phyloP scores from a whole-genome alignment of 192 early-diverging fungal species.

The Coemansia sp. region DNA sequence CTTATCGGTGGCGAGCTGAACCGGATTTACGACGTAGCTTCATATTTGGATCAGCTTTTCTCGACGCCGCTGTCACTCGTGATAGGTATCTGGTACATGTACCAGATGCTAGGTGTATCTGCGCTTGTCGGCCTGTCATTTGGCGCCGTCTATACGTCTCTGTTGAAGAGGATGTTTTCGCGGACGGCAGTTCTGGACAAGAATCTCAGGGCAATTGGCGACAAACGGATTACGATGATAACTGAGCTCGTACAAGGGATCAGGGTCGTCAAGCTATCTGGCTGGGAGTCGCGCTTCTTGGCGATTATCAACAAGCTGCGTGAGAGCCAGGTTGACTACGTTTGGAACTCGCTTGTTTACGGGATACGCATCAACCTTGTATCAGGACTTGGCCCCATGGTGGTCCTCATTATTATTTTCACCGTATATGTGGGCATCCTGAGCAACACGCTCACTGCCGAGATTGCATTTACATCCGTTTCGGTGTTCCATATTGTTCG shows the following conservation, averaged over 20 bases:
- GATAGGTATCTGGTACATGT: conserved; percentile 70
- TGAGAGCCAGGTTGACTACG: conserved; percentile 63
- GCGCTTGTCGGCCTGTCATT: conserved; percentile 74
- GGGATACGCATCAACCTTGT: conserved; percentile 57
- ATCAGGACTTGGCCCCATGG: conserved; percentile 63
- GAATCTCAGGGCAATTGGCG: conserved; percentile 60
- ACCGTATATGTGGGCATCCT: conserved; percentile 62
- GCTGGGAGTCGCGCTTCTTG: conserved; percentile 77
- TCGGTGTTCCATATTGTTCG: conserved; percentile 72
- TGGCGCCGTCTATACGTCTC: conserved; percentile 63
- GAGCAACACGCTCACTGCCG: conserved; percentile 60
- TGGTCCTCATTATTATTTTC: conserved; percentile 65
- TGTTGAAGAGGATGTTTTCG: conserved; percentile 57
- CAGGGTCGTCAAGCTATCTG: conserved; percentile 88
- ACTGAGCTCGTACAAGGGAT: conserved; percentile 91
- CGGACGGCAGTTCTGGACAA: conserved; percentile 59
- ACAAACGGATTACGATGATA: conserved; percentile 74
- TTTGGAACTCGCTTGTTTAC: conserved; percentile 56
- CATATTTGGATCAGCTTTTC: conserved; percentile 65
- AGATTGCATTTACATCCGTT: conserved; percentile 70
- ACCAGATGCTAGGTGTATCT: conserved; percentile 76
- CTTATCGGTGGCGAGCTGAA: conserved; percentile 70
- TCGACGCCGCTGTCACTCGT: conserved; percentile 64
- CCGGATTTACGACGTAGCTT: conserved; percentile 60
- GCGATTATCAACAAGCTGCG: conserved; percentile 64